Evolutionary conservation across 1,284 basidiomycete species (phyloP).

Genomic region (Rhodotorula sp.): DNA sequence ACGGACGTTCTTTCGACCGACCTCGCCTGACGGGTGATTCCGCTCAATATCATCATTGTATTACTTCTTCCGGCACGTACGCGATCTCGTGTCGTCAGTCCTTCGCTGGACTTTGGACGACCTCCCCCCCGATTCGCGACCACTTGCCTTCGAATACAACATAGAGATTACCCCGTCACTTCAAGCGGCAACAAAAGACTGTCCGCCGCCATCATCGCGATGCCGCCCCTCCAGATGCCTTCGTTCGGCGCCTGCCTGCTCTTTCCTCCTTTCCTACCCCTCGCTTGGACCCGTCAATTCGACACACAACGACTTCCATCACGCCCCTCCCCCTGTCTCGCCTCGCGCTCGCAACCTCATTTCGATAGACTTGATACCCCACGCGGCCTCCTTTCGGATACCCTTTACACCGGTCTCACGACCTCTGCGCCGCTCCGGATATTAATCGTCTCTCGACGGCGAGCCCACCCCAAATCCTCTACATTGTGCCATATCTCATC

Average conservation of each 20-base stretch:
- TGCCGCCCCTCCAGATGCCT: background rate
- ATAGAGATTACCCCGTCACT: background rate
- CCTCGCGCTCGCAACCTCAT: background rate
- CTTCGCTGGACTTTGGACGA: background rate
- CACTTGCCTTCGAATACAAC: constrained; percentile 2
- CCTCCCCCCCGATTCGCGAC: background rate
- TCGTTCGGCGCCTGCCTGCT: background rate
- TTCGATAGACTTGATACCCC: constrained; percentile 1
- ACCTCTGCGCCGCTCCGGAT: background rate
- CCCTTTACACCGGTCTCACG: background rate
- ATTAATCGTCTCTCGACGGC: constrained; percentile 2
- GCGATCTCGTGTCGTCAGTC: constrained; percentile 1
- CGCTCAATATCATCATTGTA: background rate
- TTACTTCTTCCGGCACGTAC: constrained; percentile 1
- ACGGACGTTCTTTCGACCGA: constrained; percentile 1
- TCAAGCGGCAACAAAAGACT: background rate
- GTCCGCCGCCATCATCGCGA: constrained; percentile 1
- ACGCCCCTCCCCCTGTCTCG: background rate
- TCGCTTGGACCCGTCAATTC: background rate
- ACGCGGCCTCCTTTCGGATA: background rate
- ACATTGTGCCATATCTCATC: background rate
- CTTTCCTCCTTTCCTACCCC: background rate
- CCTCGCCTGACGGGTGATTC: background rate
- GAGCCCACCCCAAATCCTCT: background rate
- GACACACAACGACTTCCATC: background rate